Evolutionary conservation across 2,329 filamentous ascomycete species (phyloP).

Genomic region (Albophoma yamanashiensis): DNA sequence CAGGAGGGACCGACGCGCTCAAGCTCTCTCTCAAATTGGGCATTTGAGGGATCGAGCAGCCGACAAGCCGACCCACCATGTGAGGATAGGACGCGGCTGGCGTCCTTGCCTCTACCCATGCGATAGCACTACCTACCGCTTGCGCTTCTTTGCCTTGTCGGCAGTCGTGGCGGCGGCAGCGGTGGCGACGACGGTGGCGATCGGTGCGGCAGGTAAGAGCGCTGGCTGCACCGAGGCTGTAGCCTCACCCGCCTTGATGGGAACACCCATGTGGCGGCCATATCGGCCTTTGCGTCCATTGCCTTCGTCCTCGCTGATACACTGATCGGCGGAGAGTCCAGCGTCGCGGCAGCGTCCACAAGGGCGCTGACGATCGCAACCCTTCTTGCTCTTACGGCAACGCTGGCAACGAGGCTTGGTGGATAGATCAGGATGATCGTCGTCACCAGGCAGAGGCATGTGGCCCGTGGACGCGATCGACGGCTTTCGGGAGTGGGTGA

Average conservation of each 20-base stretch:
- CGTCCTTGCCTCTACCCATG: background rate
- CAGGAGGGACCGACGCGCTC: conserved; percentile 1
- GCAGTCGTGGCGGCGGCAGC: conserved; percentile 15
- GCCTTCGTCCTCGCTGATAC: conserved; percentile 94
- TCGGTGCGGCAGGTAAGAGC: conserved; percentile 33
- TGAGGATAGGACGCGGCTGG: background rate
- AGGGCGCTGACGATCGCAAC: conserved; percentile 90
- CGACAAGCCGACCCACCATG: background rate
- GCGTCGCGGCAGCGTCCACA: conserved; percentile 95
- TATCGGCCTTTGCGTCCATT: conserved; percentile 96
- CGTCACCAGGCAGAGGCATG: conserved; percentile 51
- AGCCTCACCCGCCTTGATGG: conserved; percentile 47
- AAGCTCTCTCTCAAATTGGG: background rate
- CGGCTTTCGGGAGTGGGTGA: conserved; percentile 65
- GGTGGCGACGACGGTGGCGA: conserved; percentile 18
- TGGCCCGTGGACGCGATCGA: conserved; percentile 52
- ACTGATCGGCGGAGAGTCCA: conserved; percentile 84
- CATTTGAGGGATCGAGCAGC: background rate
- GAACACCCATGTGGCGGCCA: conserved; percentile 59
- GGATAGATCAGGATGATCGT: conserved; percentile 85
- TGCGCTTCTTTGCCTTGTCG: conserved; percentile 53
- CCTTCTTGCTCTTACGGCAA: conserved; percentile 99
- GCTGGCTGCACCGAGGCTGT: conserved; percentile 23
- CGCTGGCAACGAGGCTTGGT: conserved; percentile 95
- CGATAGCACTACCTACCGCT: conserved; percentile 30